A percentile compares a stretch with the other conserved stretches of the same genome.
These are phyloP conservation scores for Pseudopithomyces maydicus DNA, from an alignment of 2,329 filamentous ascomycete genomes.

Conservation along the genomic window DNA sequence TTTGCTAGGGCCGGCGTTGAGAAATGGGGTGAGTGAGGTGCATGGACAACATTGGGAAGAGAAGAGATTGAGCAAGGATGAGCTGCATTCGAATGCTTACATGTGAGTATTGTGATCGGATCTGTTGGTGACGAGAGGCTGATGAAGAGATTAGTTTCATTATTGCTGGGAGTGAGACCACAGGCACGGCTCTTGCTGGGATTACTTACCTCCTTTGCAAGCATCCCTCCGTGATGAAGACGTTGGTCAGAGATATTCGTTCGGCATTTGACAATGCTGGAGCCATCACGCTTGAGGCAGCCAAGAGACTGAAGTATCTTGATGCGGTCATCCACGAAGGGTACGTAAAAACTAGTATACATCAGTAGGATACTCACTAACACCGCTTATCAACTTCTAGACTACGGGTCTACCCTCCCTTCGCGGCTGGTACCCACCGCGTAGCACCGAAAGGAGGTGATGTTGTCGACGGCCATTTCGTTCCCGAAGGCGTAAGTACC, in stretches of 20 bases:
- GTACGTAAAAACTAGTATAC: too few relatives aligned
- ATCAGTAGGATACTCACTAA: too few relatives aligned
- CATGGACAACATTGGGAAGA: background rate
- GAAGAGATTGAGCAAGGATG: constrained; percentile 1
- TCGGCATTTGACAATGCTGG: constrained; percentile 8
- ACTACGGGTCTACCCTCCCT: constrained; percentile 22
- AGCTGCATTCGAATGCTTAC: constrained; percentile 8
- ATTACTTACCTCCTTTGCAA: constrained; percentile 31
- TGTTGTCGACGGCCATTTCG: constrained; percentile 15
- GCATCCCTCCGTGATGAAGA: constrained; percentile 13
- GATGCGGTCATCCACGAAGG: constrained; percentile 19
- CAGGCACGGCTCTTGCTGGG: constrained; percentile 39
- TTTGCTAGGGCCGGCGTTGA: constrained; percentile 10
- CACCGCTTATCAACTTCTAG: too few relatives aligned
- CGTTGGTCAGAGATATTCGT: constrained; percentile 15
- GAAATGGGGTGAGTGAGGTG: constrained; percentile 7
- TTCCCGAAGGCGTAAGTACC: constrained; percentile 19
- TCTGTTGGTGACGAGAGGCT: background rate
- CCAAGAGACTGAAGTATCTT: constrained; percentile 24
- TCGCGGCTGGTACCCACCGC: constrained; percentile 8
- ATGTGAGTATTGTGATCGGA: background rate
- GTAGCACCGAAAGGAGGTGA: constrained; percentile 14
- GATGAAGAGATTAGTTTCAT: constrained; percentile 26
- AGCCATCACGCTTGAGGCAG: constrained; percentile 29
- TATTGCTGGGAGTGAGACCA: constrained; percentile 47